Evolutionary conservation across 441 rosid species (phyloP).

Genomic region (Viola pubescens): DNA sequence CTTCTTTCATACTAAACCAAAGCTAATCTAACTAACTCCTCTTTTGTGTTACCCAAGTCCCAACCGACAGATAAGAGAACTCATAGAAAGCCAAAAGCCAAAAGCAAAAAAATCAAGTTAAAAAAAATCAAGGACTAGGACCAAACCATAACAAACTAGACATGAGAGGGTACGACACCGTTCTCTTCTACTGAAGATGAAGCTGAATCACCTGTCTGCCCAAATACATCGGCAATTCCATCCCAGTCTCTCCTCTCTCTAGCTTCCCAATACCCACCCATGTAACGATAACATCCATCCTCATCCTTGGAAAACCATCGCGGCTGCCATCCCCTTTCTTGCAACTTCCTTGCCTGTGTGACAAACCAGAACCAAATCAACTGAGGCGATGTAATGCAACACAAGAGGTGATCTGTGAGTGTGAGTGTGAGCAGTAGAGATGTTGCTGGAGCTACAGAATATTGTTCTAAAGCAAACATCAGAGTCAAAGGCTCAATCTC

Average conservation of each 20-base stretch:
- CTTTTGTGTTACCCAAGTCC: background rate
- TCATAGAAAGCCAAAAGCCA: too few relatives aligned
- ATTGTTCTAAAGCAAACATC: too few relatives aligned
- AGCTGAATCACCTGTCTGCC: conserved; percentile 40
- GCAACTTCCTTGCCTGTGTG: conserved; percentile 82
- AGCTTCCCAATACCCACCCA: conserved; percentile 89
- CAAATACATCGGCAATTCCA: conserved; percentile 60
- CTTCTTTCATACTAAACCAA: background rate
- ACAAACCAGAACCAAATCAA: background rate
- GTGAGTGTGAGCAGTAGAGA: too few relatives aligned
- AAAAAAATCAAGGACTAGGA: background rate
- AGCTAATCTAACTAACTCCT: background rate
- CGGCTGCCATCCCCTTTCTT: conserved; percentile 97
- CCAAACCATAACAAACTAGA: too few relatives aligned
- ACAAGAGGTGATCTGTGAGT: too few relatives aligned
- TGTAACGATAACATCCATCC: conserved; percentile 72
- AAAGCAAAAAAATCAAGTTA: background rate
- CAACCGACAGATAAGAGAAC: background rate
- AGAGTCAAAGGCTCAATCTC: background rate
- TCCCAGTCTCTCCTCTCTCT: conserved; percentile 66
- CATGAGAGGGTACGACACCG: conserved; percentile 1
- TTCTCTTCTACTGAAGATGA: conserved; percentile 25
- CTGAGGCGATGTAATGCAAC: too few relatives aligned
- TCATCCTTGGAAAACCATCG: conserved; percentile 81
- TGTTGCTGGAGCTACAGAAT: too few relatives aligned